A percentile compares a stretch with the other conserved stretches of the same genome.
Evolutionary conservation across 2,329 filamentous ascomycete genomes (phyloP).

Genomic region (Venturia oleaginea): DNA sequence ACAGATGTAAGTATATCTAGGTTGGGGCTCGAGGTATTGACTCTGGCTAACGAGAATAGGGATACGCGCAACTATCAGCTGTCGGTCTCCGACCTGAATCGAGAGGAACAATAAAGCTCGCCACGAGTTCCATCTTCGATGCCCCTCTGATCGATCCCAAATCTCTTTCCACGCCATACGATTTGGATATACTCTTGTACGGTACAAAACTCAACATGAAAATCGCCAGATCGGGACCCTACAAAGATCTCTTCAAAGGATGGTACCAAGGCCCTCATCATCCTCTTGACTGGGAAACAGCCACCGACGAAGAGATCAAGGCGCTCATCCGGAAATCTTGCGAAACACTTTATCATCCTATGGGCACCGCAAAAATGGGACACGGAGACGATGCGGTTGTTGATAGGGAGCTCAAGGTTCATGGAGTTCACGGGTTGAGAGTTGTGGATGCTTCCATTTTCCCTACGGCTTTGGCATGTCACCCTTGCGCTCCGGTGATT

Average conservation of each 20-base stretch:
- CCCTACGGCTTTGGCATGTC: constrained; percentile 23
- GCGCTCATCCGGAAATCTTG: constrained; percentile 1
- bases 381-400: constrained; percentile 24
- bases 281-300: constrained; percentile 8
- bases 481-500: constrained; percentile 14
- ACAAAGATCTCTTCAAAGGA: constrained; percentile 7
- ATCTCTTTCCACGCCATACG: constrained; percentile 8
- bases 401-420: constrained; percentile 25
- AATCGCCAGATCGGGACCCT: constrained; percentile 6
- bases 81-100: constrained; percentile 28
- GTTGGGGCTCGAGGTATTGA: neutral
- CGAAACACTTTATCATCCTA: constrained; percentile 21
- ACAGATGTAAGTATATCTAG: neutral
- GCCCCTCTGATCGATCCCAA: constrained; percentile 44
- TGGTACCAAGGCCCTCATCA: constrained; percentile 6
- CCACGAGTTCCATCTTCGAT: constrained; percentile 42
- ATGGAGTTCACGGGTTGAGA: constrained; percentile 24
- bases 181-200: constrained; percentile 1
- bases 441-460: constrained; percentile 32
- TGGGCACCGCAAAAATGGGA: constrained; percentile 29
- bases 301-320: constrained; percentile 11
- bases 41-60: neutral
- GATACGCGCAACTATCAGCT: neutral
- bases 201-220: neutral
- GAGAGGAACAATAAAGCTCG: constrained; percentile 43